phyloP scores from a whole-genome alignment of 768 basidiomycete genomes.

The Tubosaeta brunneosetosa region DNA sequence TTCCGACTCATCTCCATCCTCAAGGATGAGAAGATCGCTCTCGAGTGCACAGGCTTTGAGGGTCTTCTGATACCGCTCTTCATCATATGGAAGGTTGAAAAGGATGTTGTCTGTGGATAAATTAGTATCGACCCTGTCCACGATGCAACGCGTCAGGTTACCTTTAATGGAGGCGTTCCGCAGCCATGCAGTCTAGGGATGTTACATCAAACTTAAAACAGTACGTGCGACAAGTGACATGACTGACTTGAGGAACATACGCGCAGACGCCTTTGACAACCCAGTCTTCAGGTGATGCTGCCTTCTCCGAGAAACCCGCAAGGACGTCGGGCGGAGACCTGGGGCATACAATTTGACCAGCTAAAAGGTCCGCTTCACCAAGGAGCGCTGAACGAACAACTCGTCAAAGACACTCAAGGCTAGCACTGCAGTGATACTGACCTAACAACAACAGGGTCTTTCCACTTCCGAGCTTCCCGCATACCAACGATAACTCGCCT shows the following conservation, averaged over 20 bases:
- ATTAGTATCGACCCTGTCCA: constrained; percentile 36
- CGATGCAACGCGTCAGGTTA: neutral
- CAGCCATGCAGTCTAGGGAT: constrained; percentile 55
- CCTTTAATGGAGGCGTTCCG: constrained; percentile 56
- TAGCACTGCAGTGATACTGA: constrained; percentile 14
- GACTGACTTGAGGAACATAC: constrained; percentile 73
- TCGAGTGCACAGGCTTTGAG: constrained; percentile 73
- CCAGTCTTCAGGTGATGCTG: constrained; percentile 59
- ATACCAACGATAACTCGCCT: constrained; percentile 77
- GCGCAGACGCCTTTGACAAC: constrained; percentile 73
- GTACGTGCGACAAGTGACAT: constrained; percentile 2
- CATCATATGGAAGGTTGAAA: constrained; percentile 72
- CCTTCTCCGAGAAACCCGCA: constrained; percentile 48
- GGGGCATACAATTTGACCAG: constrained; percentile 79
- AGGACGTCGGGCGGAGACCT: constrained; percentile 79
- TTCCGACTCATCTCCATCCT: constrained; percentile 85
- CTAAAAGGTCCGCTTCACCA: constrained; percentile 52
- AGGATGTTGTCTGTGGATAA: constrained; percentile 58
- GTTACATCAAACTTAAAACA: neutral
- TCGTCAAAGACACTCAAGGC: constrained; percentile 6
- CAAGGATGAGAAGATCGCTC: constrained; percentile 73
- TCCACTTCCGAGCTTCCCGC: constrained; percentile 86
- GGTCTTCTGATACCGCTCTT: constrained; percentile 70
- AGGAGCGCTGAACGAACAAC: constrained; percentile 52
- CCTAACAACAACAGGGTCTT: constrained; percentile 82